phyloP scores from a whole-genome alignment of 352 stramenopile genomes.

The Phytophthora podocarpi region DNA sequence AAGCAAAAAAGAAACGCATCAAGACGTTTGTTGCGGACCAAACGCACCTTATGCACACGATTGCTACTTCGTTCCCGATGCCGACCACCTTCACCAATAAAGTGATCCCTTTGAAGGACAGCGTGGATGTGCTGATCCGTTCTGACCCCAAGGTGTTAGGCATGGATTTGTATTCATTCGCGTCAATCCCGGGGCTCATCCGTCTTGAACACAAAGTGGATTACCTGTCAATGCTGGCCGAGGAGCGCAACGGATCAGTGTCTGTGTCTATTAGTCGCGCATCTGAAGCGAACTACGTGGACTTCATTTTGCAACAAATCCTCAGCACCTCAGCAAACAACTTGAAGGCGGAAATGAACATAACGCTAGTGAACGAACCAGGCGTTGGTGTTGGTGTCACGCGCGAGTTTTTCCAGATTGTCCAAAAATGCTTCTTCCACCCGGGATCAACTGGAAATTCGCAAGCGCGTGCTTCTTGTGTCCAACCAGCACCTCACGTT shows the following conservation, averaged over 20 bases:
- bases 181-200: slow-evolving; percentile 45
- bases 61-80: slow-evolving; percentile 49
- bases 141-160: slow-evolving; percentile 78
- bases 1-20: slow-evolving; percentile 53
- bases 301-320: slow-evolving; percentile 77
- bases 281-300: slow-evolving; percentile 64
- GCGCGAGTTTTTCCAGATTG: slow-evolving; percentile 79
- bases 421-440: slow-evolving; percentile 67
- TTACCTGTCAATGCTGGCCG: slow-evolving; percentile 63
- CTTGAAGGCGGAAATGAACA: slow-evolving; percentile 67
- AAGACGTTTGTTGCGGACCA: slow-evolving; percentile 46
- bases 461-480: not conserved
- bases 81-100: slow-evolving; percentile 41
- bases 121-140: slow-evolving; percentile 62
- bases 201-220: slow-evolving; percentile 81
- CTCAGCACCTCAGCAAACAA: slow-evolving; percentile 48
- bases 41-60: slow-evolving; percentile 53
- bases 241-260: slow-evolving; percentile 58
- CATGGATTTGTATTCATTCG: slow-evolving; percentile 68
- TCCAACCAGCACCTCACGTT: slow-evolving; percentile 36
- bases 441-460: slow-evolving; percentile 18
- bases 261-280: slow-evolving; percentile 66
- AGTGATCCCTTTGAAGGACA: slow-evolving; percentile 47
- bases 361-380: slow-evolving; percentile 72
- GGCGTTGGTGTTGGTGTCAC: slow-evolving; percentile 67